Evolutionary conservation across 2,329 filamentous ascomycete species (phyloP), one percentile per base, ranked within the genome.

Genomic region (Nigrospora oryzae): DNA sequence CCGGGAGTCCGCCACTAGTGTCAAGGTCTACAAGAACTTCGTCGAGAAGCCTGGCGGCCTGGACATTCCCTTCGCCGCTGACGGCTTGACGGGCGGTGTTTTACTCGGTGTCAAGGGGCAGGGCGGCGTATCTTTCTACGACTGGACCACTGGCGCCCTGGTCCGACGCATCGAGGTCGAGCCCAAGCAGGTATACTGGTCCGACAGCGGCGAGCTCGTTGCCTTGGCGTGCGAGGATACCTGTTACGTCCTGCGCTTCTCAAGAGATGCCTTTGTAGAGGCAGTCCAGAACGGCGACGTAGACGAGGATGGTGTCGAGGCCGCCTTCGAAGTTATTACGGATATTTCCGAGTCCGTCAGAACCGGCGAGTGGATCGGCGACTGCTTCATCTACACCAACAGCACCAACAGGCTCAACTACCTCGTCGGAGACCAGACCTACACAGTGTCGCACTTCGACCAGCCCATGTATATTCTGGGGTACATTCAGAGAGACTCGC

Each of bases 341-440:
- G 93, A 97, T 62, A 89, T 96, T 60, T 91, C 85, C 61, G 93
- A 97, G 69, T 87, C 84, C 51, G 89, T 97, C 42, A 86, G 88
- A 52, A 96, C 91, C 16, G 93, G 91, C 55, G 87, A 95, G 70
- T 98, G 93, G 93, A 87, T 98, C 46, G 93, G 93, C 50, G 93
- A 98, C 70, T 95, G 91, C 71, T 95, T 98, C 75, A 90, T 97
- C 63, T 98, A 97, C 76, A 96, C 93, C 45, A 97, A 95, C 74
- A 86, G 79, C 64, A 95, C 90, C 11, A 96, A 97, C 74, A 86
- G 93, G 50, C 75, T 98, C 48, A 97, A 97, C 73, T 97, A 97
- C 70, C 81, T 98, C 17, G 91, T 98, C 13, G 93, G 93, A 53
- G 93, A 97, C 67, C 90, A 97, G 69, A 95, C 89, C 13, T 96